Conservation (phyloP, 2,329 filamentous ascomycete genomes). For the Trichoderma sp. region DNA sequence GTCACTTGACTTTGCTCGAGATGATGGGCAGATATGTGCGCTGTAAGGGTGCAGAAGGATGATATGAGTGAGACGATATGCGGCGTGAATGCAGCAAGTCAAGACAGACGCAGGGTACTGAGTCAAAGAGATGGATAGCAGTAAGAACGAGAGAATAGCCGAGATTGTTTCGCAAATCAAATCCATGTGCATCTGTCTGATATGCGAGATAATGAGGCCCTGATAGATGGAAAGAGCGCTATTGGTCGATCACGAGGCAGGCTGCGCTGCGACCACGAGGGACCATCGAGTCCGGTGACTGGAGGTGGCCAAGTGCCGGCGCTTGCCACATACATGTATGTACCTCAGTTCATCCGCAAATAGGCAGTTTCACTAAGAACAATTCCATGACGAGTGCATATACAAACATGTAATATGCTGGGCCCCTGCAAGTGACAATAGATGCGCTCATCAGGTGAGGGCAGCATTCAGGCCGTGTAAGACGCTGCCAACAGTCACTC, state of each 20-base stretch:
- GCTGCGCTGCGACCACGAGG: conserved; percentile 23
- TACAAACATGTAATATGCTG: not conserved
- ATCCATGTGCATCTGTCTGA: not conserved
- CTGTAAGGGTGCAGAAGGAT: not conserved
- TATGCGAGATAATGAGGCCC: conserved; percentile 9
- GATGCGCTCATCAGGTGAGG: not conserved
- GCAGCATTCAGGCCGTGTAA: not conserved
- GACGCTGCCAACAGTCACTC: not conserved
- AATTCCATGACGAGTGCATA: not conserved
- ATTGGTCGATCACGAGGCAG: conserved; percentile 24
- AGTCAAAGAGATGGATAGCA: not conserved
- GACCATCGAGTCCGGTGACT: conserved; percentile 19
- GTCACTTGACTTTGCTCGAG: conserved; percentile 15
- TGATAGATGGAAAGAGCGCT: conserved; percentile 21
- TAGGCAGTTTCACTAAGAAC: not conserved
- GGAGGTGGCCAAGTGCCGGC: conserved; percentile 12
- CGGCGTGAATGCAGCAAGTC: not conserved
- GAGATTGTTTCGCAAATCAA: not conserved
- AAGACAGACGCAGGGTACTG: not conserved
- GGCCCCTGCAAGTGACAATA: not conserved
- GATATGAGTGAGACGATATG: not conserved
- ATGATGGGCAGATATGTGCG: not conserved
- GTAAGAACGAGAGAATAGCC: not conserved
- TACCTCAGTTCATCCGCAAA: not conserved
- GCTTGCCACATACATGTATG: not conserved